Percentiles rank a stretch among this genome's conserved stretches.
Evolutionary conservation across 176 grass and related monocot genomes (phyloP).

Genomic region (Oryza rufipogon): DNA sequence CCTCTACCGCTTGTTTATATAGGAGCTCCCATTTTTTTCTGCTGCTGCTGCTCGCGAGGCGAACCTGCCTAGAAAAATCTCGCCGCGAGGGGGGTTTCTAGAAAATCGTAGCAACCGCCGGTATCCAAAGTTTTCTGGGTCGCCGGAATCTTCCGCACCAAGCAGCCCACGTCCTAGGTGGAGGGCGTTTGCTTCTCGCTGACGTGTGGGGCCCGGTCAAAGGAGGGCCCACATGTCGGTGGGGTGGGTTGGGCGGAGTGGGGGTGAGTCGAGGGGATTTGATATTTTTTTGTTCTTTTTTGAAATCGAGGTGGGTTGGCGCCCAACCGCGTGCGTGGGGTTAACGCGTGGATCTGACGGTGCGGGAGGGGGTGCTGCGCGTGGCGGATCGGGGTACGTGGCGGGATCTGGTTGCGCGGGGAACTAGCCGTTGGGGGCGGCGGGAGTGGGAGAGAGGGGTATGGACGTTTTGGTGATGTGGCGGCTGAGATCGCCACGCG

Average conservation of each 20-base stretch:
- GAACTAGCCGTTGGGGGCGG: constrained; percentile 55
- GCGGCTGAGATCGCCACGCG: constrained; percentile 32
- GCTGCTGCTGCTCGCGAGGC: neutral
- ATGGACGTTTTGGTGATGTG: constrained; percentile 34
- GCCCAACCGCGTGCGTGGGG: constrained; percentile 16
- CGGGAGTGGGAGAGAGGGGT: neutral
- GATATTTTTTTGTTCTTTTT: constrained; percentile 19
- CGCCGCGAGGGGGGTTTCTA: neutral
- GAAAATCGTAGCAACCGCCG: constrained; percentile 31
- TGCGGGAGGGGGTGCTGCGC: neutral
- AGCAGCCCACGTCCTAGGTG: too few species aligned
- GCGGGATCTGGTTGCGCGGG: neutral
- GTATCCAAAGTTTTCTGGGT: constrained; percentile 31
- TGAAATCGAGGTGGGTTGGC: constrained; percentile 27
- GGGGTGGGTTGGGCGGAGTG: fast-evolving
- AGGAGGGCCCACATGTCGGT: fast-evolving
- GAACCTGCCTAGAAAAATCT: constrained; percentile 25
- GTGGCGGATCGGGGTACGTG: constrained; percentile 32
- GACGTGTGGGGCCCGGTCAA: fast-evolving
- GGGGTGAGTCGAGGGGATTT: neutral
- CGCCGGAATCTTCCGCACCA: neutral
- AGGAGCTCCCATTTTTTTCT: neutral
- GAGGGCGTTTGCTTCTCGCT: fast-evolving
- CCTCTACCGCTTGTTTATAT: constrained; percentile 30
- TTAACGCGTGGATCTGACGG: constrained; percentile 47